Percentiles rank a stretch among this genome's conserved stretches.
These are phyloP conservation scores for Andrographis paniculata DNA, from an alignment of 305 asterid species.

Conservation along the genomic window DNA sequence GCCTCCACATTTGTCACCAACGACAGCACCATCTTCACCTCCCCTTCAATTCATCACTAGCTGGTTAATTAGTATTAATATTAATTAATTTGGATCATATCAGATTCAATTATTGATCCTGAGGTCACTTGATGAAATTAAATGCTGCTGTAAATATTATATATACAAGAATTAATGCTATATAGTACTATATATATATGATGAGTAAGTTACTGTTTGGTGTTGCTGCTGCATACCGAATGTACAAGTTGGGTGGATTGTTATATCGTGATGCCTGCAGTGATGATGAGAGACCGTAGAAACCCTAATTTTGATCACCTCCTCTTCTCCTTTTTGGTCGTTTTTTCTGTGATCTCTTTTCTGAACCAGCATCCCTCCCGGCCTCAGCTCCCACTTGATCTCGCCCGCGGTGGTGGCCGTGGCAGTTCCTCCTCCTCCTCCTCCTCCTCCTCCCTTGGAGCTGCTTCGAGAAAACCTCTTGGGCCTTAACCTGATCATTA, in stretches of 20 bases:
- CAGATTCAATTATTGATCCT: no score
- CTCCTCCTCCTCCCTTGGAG: slow-evolving; percentile 23
- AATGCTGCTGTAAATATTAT: no score
- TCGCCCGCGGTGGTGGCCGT: slow-evolving; percentile 21
- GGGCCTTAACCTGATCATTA: slow-evolving; percentile 53
- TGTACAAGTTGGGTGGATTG: slow-evolving; percentile 53
- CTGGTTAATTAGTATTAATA: no score
- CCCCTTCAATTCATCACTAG: no score
- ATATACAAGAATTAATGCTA: no score
- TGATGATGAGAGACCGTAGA: slow-evolving; percentile 51
- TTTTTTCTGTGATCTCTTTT: slow-evolving; percentile 35
- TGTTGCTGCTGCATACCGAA: no score
- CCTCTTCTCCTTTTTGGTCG: slow-evolving; percentile 22
- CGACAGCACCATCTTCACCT: slow-evolving; percentile 48
- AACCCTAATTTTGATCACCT: slow-evolving; percentile 35
- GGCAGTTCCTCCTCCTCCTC: background rate
- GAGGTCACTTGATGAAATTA: no score
- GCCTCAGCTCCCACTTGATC: slow-evolving; percentile 71
- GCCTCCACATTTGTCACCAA: slow-evolving; percentile 49
- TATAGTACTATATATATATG: no score
- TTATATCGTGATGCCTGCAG: slow-evolving; percentile 42
- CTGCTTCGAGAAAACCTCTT: slow-evolving; percentile 47
- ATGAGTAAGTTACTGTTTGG: no score
- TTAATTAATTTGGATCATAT: no score
- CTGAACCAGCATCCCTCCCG: slow-evolving; percentile 83